These are phyloP conservation scores for Rhododendron simsii DNA, from an alignment of 148 eudicot genomes.

Conservation along the genomic window DNA sequence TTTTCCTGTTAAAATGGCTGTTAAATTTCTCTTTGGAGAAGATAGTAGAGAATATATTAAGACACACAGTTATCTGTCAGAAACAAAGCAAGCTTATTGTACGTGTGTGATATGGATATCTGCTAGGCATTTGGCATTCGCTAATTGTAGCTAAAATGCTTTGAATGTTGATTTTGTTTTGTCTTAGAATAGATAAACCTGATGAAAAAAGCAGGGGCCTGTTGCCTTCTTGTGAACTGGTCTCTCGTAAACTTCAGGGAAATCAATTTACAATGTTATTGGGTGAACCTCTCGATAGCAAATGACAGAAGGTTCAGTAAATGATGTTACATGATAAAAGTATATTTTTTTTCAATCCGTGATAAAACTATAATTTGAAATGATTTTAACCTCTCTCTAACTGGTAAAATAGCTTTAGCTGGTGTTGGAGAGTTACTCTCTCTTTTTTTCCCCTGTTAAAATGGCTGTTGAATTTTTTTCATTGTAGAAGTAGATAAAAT, in stretches of 20 bases:
- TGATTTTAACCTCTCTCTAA: not conserved
- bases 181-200: conserved; percentile 11
- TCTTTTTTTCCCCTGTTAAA: not conserved
- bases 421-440: not conserved
- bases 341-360: not conserved
- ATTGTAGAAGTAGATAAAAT: not conserved
- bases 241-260: conserved; percentile 44
- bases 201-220: conserved; percentile 43
- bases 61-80: no score
- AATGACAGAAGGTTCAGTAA: conserved; percentile 38
- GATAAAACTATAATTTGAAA: not conserved
- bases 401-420: not conserved
- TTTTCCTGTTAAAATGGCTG: not conserved
- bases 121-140: not conserved
- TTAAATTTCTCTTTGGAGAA: not conserved
- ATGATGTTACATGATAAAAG: conserved; percentile 20
- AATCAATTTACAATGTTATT: conserved; percentile 38
- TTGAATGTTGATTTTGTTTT: not conserved
- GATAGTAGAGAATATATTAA: no score
- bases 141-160: not conserved
- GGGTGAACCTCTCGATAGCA: conserved; percentile 33
- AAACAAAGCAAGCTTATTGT: not conserved
- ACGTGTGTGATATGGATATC: not conserved
- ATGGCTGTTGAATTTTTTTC: not conserved
- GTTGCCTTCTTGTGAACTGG: conserved; percentile 23